A percentile compares a stretch with the other conserved stretches of the same genome.
phyloP scores from a whole-genome alignment of 2,329 filamentous ascomycete genomes.

The Ophiobolus disseminans region DNA sequence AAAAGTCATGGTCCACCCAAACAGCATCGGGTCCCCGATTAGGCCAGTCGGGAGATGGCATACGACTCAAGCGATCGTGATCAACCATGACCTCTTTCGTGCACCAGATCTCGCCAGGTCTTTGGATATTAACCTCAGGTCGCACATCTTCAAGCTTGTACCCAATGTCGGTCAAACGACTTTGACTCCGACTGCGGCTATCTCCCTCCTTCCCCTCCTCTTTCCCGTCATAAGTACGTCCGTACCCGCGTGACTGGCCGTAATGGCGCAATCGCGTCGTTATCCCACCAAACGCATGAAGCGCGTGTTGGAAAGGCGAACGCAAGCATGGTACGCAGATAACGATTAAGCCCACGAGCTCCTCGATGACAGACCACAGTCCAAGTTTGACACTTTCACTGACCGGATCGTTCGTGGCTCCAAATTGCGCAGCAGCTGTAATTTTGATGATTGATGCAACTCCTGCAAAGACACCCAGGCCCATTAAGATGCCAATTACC shows the following conservation, averaged over 20 bases:
- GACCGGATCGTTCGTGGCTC: constrained; percentile 16
- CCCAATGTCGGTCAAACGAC: constrained; percentile 1
- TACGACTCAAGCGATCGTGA: constrained; percentile 11
- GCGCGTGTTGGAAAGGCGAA: constrained; percentile 21
- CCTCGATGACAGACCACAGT: constrained; percentile 33
- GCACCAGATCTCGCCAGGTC: constrained; percentile 16
- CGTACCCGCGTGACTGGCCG: constrained; percentile 10
- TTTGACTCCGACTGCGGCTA: constrained; percentile 6
- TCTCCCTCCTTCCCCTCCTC: not conserved
- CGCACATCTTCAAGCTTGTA: constrained; percentile 11
- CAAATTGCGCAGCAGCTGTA: constrained; percentile 21
- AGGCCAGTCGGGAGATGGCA: constrained; percentile 8
- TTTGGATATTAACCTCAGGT: not conserved
- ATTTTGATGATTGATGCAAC: constrained; percentile 27
- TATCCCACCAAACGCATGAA: constrained; percentile 16
- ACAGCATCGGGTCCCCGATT: constrained; percentile 3
- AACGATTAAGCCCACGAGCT: constrained; percentile 29
- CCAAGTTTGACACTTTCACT: constrained; percentile 22
- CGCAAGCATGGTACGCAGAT: constrained; percentile 33
- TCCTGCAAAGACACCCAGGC: constrained; percentile 30
- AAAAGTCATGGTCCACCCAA: constrained; percentile 8
- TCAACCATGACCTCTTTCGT: constrained; percentile 18
- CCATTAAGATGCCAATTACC: constrained; percentile 21
- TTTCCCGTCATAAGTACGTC: constrained; percentile 2
- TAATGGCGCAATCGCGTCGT: constrained; percentile 7